A percentile compares a stretch with the other conserved stretches of the same genome.
phyloP scores from a whole-genome alignment of 805 yeast species.

The Cyberlindnera lachancei region DNA sequence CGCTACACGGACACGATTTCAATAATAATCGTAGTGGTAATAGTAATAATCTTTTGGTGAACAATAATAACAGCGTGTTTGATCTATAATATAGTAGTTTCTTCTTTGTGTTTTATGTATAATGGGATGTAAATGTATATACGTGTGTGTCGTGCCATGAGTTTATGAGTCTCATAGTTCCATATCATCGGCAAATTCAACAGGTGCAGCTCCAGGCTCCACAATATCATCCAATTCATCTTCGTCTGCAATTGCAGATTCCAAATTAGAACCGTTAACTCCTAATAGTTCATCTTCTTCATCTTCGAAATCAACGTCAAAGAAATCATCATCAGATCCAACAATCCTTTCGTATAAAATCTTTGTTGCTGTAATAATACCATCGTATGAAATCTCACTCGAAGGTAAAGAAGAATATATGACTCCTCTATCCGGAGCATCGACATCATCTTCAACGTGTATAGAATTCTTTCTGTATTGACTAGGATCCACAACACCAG shows the following conservation, averaged over 20 bases:
- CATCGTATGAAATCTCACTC: slow-evolving; percentile 85
- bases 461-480: slow-evolving; percentile 30
- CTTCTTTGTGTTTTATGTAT: too few relatives aligned
- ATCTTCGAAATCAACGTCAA: slow-evolving; percentile 94
- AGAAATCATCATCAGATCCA: slow-evolving; percentile 93
- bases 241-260: slow-evolving; percentile 14
- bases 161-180: slow-evolving; percentile 13
- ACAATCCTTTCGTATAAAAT: slow-evolving; percentile 69
- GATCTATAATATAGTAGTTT: too few relatives aligned
- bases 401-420: slow-evolving; percentile 63
- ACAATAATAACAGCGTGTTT: background rate
- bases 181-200: slow-evolving; percentile 32
- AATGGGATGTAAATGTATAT: too few relatives aligned
- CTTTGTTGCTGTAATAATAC: slow-evolving; percentile 76
- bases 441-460: slow-evolving; percentile 20
- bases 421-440: slow-evolving; percentile 38
- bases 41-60: background rate
- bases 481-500: slow-evolving; percentile 40
- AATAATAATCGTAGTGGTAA: too few relatives aligned
- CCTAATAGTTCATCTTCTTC: slow-evolving; percentile 42
- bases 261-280: slow-evolving; percentile 16
- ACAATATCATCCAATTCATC: slow-evolving; percentile 15
- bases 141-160: too few relatives aligned
- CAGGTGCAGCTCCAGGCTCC: slow-evolving; percentile 23
- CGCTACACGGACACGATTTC: too few relatives aligned